phyloP scores from a whole-genome alignment of 768 basidiomycete species.

The Tulasnella sp. region DNA sequence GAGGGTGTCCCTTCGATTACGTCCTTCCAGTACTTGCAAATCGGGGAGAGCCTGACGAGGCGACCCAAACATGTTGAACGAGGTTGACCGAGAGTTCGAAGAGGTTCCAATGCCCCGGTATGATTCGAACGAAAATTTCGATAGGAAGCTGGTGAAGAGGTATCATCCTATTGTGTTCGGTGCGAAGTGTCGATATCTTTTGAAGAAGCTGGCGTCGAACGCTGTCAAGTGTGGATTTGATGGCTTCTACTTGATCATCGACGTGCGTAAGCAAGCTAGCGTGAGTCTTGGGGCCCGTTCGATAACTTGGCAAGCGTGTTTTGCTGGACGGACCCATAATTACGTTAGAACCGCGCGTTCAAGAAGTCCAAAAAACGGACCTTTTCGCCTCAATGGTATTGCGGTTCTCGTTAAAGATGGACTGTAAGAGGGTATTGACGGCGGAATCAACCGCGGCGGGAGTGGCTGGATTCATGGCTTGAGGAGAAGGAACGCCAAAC shows the following conservation, averaged over 20 bases:
- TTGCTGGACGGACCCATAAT: background rate
- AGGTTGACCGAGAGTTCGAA: no score
- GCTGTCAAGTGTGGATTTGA: background rate
- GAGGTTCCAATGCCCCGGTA: background rate
- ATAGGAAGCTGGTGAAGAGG: background rate
- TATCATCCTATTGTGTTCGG: background rate
- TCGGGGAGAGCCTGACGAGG: background rate
- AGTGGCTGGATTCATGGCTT: background rate
- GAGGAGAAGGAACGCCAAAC: background rate
- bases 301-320: background rate
- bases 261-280: background rate
- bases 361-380: background rate
- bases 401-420: background rate
- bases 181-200: background rate
- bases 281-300: background rate
- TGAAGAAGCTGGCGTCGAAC: background rate
- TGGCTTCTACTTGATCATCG: background rate
- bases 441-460: background rate
- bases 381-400: background rate
- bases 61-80: background rate
- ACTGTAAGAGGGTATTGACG: background rate
- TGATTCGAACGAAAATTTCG: background rate
- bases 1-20: background rate
- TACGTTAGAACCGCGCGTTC: background rate
- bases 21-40: slow-evolving; percentile 4